phyloP scores from a whole-genome alignment of 2,329 filamentous ascomycete species.

The Pseudodiploospora longispora region DNA sequence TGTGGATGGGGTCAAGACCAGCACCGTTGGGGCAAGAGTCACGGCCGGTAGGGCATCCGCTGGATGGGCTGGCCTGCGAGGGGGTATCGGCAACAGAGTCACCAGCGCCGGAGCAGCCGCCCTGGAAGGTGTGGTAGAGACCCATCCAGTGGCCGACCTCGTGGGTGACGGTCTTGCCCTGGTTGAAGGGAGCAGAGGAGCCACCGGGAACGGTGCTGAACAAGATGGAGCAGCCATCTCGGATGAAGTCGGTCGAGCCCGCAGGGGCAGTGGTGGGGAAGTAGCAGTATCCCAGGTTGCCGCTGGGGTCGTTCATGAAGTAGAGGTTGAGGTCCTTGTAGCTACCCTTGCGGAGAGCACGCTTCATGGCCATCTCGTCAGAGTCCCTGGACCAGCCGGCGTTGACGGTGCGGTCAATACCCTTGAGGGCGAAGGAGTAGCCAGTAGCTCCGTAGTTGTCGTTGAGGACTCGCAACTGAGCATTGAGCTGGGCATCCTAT shows the following conservation, averaged over 20 bases:
- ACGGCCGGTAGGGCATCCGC: slow-evolving; percentile 28
- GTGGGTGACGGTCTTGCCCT: slow-evolving; percentile 28
- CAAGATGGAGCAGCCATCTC: slow-evolving; percentile 33
- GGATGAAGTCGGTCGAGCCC: slow-evolving; percentile 25
- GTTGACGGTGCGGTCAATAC: slow-evolving; percentile 36
- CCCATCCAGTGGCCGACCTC: slow-evolving; percentile 43
- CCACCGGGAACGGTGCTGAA: slow-evolving; percentile 30
- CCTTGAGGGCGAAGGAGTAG: slow-evolving; percentile 34
- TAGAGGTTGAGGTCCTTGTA: slow-evolving; percentile 39
- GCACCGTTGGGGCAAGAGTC: slow-evolving; percentile 25
- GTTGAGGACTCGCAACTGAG: slow-evolving; percentile 29
- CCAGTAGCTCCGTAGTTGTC: slow-evolving; percentile 30
- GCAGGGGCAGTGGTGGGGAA: slow-evolving; percentile 28
- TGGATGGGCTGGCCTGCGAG: slow-evolving; percentile 22
- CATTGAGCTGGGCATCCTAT: background rate
- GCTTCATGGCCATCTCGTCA: slow-evolving; percentile 30
- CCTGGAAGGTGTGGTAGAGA: slow-evolving; percentile 40
- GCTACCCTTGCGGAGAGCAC: slow-evolving; percentile 32
- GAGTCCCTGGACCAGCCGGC: slow-evolving; percentile 31
- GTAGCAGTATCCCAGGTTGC: slow-evolving; percentile 38
- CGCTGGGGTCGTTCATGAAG: slow-evolving; percentile 30
- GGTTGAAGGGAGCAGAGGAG: slow-evolving; percentile 24
- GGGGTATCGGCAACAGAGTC: slow-evolving; percentile 35
- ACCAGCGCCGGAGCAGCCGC: slow-evolving; percentile 26
- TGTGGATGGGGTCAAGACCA: slow-evolving; percentile 28